Conservation (phyloP, 2,329 filamentous ascomycete genomes). For the Microsporum canis region DNA sequence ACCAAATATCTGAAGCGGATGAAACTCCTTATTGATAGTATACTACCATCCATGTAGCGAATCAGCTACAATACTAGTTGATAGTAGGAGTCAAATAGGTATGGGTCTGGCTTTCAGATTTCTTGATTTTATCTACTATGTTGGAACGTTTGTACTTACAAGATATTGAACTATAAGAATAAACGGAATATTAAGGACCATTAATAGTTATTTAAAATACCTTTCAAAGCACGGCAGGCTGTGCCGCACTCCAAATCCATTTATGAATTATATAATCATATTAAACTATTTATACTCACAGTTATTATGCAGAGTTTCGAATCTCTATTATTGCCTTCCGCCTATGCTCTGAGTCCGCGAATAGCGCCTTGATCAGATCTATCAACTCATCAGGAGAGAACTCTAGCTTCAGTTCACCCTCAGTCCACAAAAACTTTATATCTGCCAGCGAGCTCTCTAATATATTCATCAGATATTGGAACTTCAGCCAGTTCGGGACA, state of each 20-base stretch:
- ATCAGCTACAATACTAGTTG: no score
- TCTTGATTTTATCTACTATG: no score
- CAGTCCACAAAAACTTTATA: slow-evolving; percentile 54
- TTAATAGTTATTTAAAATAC: neutral
- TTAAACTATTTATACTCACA: neutral
- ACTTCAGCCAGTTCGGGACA: slow-evolving; percentile 52
- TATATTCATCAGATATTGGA: slow-evolving; percentile 54
- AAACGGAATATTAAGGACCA: neutral
- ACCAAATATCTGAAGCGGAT: no score
- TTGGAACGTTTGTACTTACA: no score
- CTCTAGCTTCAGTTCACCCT: slow-evolving; percentile 52
- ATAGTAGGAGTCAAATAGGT: no score
- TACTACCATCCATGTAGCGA: no score
- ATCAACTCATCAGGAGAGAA: slow-evolving; percentile 52
- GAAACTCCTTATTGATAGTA: no score
- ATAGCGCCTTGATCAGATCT: slow-evolving; percentile 52
- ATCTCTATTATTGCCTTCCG: slow-evolving; percentile 49
- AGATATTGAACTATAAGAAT: no score
- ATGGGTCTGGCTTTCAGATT: no score
- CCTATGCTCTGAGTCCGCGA: slow-evolving; percentile 51
- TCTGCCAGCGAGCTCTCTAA: slow-evolving; percentile 52
- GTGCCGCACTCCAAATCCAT: no score
- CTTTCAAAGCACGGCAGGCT: no score
- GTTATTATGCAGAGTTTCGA: slow-evolving; percentile 22
- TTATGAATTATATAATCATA: no score